A percentile compares a stretch with the other conserved stretches of the same genome.
These are phyloP conservation scores for Phycomyces blakesleeanus DNA, from an alignment of 192 early-diverging fungal species.

Conservation along the genomic window DNA sequence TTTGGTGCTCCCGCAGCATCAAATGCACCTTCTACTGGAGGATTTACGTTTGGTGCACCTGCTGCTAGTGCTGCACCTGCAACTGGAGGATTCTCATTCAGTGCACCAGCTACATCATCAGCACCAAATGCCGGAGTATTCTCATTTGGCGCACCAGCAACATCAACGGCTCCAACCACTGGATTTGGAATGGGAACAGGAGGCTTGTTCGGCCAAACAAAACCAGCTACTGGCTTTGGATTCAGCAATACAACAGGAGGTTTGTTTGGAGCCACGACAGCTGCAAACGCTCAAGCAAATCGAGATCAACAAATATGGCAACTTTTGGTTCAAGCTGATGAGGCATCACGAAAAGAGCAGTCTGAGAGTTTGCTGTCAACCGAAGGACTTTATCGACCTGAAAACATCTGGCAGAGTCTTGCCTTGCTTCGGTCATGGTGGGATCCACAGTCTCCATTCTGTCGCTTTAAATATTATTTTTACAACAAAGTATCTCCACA, in stretches of 20 bases:
- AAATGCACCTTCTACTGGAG: slow-evolving; percentile 3
- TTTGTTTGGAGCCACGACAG: slow-evolving; percentile 17
- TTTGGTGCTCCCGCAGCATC: slow-evolving; percentile 13
- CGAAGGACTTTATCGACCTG: slow-evolving; percentile 26
- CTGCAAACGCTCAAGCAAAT: slow-evolving; percentile 6
- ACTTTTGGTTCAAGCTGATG: slow-evolving; percentile 28
- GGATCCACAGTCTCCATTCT: slow-evolving; percentile 74
- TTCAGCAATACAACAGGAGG: not conserved
- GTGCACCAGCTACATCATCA: not conserved
- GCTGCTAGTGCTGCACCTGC: slow-evolving; percentile 6
- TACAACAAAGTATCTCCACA: slow-evolving; percentile 90
- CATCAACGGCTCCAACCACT: slow-evolving; percentile 1
- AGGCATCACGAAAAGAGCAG: slow-evolving; percentile 42
- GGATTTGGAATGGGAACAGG: not conserved
- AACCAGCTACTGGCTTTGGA: slow-evolving; percentile 1
- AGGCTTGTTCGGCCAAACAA: not conserved
- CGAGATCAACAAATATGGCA: slow-evolving; percentile 28
- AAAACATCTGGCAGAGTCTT: slow-evolving; percentile 58
- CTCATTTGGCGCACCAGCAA: slow-evolving; percentile 13
- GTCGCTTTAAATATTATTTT: slow-evolving; percentile 90
- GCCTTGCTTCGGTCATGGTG: slow-evolving; percentile 70
- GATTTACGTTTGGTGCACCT: slow-evolving; percentile 15
- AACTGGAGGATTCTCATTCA: not conserved
- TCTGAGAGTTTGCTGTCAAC: slow-evolving; percentile 18
- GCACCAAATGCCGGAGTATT: not conserved